Conservation (phyloP, 768 basidiomycete genomes). For the Punctularia strigosozonata region DNA sequence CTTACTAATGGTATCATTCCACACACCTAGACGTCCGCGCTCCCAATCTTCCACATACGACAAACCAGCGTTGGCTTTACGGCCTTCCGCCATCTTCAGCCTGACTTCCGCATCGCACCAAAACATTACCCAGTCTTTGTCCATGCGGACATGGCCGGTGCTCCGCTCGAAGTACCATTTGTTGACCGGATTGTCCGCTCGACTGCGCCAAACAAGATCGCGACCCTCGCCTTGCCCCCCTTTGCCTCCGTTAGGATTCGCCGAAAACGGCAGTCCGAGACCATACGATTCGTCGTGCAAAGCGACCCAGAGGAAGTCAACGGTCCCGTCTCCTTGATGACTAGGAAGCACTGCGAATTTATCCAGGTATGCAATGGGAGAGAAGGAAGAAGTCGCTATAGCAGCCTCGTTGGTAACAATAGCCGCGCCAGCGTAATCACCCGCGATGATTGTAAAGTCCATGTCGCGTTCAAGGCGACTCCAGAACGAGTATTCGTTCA, state of each 20-base stretch:
- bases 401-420: conserved; percentile 68
- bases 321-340: conserved; percentile 96
- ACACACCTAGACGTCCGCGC: conserved; percentile 51
- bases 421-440: conserved; percentile 92
- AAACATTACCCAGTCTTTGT: conserved; percentile 77
- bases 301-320: conserved; percentile 98
- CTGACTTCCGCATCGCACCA: conserved; percentile 97
- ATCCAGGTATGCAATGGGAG: conserved; percentile 83
- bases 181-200: conserved; percentile 91
- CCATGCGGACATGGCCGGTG: conserved; percentile 79
- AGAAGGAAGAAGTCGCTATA: conserved; percentile 13
- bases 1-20: conserved; percentile 55
- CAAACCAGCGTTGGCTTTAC: conserved; percentile 48
- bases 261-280: conserved; percentile 83
- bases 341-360: conserved; percentile 95
- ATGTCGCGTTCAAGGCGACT: conserved; percentile 60
- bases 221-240: conserved; percentile 82
- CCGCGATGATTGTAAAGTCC: conserved; percentile 89
- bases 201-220: conserved; percentile 92
- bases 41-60: conserved; percentile 75
- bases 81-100: conserved; percentile 56
- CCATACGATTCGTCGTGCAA: conserved; percentile 98
- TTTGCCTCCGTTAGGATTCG: conserved; percentile 91
- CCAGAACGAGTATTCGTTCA: conserved; percentile 72
- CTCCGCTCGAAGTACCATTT: conserved; percentile 99